Percentiles rank a stretch among this genome's conserved stretches.
Evolutionary conservation across 75 land plant genomes (phyloP).

Genomic region (Gnetum montanum): DNA sequence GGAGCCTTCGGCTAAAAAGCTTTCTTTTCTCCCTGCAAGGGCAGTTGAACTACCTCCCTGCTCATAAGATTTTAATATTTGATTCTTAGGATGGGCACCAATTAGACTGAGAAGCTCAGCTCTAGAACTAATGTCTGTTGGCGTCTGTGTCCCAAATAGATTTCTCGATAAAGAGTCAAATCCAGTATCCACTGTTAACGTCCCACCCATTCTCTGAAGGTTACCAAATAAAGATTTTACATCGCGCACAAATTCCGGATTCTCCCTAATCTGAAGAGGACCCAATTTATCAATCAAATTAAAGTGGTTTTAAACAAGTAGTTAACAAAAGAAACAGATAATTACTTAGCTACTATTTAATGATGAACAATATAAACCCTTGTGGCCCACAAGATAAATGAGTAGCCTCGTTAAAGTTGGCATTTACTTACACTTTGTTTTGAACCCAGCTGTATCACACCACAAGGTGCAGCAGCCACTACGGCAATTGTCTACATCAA

Average conservation of each 20-base stretch:
- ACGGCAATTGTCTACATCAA: conserved; percentile 55
- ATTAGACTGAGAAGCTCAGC: background rate
- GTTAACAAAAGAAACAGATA: background rate
- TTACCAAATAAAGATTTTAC: conserved; percentile 40
- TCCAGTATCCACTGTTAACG: conserved; percentile 14
- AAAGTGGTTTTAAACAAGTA: background rate
- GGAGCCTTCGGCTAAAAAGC: background rate
- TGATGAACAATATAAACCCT: background rate
- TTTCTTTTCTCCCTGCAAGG: background rate
- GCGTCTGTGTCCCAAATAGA: background rate
- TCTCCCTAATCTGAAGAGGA: conserved; percentile 62
- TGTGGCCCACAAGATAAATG: background rate
- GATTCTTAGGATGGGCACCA: background rate
- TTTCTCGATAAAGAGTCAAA: conserved; percentile 4
- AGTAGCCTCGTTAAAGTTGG: no score
- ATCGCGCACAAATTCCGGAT: conserved; percentile 38
- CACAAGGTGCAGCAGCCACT: conserved; percentile 29
- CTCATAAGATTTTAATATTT: background rate
- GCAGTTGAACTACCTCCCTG: conserved; percentile 3
- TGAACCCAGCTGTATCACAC: conserved; percentile 73
- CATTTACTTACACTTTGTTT: conserved; percentile 38
- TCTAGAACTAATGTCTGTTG: conserved; percentile 3
- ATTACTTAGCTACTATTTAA: background rate
- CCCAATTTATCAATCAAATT: no score
- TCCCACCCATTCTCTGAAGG: conserved; percentile 22